These are phyloP conservation scores for Pontederia crassipes DNA, from an alignment of 176 grass and related monocot species.

Conservation along the genomic window DNA sequence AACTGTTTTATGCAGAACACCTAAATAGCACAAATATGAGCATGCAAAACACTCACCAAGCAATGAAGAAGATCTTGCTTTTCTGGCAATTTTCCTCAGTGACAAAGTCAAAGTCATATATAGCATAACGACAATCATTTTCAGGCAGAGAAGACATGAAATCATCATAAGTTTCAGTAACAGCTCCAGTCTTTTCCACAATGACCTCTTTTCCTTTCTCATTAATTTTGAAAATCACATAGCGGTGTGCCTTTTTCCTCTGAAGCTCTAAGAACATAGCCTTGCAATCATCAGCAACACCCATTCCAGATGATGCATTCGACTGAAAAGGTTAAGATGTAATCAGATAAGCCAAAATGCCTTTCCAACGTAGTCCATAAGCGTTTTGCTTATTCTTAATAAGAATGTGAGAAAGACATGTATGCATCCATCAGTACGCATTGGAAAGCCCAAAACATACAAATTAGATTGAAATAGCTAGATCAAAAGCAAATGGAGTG, in stretches of 20 bases:
- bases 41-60: slow-evolving; percentile 49
- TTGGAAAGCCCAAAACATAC: no score
- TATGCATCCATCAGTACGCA: no score
- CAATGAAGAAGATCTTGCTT: slow-evolving; percentile 99
- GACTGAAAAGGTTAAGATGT: slow-evolving; percentile 33
- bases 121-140: slow-evolving; percentile 88
- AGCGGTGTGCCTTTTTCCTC: slow-evolving; percentile 70
- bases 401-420: neutral
- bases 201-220: slow-evolving; percentile 82
- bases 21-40: neutral
- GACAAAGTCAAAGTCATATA: slow-evolving; percentile 98
- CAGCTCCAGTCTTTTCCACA: slow-evolving; percentile 83
- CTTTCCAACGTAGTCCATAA: neutral
- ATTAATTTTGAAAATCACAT: slow-evolving; percentile 93
- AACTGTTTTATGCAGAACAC: no score
- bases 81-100: slow-evolving; percentile 94
- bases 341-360: neutral
- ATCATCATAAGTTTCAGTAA: slow-evolving; percentile 92
- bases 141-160: slow-evolving; percentile 86
- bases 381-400: neutral
- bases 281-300: slow-evolving; percentile 57
- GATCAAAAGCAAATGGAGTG: no score
- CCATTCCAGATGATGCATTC: slow-evolving; percentile 77
- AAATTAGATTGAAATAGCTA: no score
- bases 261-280: slow-evolving; percentile 68